Conservation (phyloP, 257 asterid genomes). For the Lycium barbarum region DNA sequence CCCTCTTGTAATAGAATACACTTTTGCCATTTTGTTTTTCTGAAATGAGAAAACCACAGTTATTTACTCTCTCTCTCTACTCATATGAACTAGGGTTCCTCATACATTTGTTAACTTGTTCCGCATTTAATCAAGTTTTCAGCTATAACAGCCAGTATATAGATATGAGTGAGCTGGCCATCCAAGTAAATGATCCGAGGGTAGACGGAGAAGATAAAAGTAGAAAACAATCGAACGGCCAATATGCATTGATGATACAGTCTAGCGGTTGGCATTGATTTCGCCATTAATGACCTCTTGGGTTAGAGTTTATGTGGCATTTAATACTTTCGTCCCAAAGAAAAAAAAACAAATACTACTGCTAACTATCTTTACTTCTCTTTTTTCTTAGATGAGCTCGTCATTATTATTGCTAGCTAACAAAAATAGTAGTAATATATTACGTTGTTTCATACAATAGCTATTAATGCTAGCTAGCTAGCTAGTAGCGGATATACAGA, state of each 20-base stretch:
- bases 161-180: too few species aligned
- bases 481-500: not conserved
- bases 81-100: too few species aligned
- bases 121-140: too few species aligned
- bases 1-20: too few species aligned
- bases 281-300: constrained; percentile 47
- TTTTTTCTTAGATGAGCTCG: not conserved
- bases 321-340: not conserved
- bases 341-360: too few species aligned
- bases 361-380: too few species aligned
- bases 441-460: not conserved
- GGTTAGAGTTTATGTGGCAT: constrained; percentile 46
- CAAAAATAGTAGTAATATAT: not conserved
- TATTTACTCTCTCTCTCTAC: too few species aligned
- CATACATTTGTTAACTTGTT: too few species aligned
- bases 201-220: not conserved
- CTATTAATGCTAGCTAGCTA: not conserved
- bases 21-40: too few species aligned
- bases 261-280: constrained; percentile 65
- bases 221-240: constrained; percentile 36
- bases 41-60: too few species aligned
- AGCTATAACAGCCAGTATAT: too few species aligned
- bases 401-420: not conserved
- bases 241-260: constrained; percentile 43
- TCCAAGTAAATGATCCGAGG: too few species aligned